Evolutionary conservation across 768 basidiomycete species (phyloP).

Genomic region (Antrodiella citrinella): DNA sequence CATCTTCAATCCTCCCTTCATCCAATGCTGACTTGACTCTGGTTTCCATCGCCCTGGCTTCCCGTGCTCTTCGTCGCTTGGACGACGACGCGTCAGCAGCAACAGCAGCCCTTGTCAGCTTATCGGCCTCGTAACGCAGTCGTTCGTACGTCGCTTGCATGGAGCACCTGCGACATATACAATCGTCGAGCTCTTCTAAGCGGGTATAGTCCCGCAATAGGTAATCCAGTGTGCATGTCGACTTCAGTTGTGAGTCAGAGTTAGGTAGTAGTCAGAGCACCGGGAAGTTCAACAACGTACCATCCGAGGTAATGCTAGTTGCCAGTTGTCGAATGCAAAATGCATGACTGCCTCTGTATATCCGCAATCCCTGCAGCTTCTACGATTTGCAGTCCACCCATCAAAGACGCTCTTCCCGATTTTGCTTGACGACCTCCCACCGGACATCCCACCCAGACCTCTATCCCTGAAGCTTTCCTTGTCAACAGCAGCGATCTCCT

Average conservation of each 20-base stretch:
- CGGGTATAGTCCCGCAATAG: conserved; percentile 76
- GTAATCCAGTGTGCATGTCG: conserved; percentile 72
- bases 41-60: conserved; percentile 57
- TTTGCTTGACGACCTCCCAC: conserved; percentile 11
- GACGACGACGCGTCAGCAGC: conserved; percentile 47
- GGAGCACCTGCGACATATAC: conserved; percentile 88
- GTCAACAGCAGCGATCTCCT: conserved; percentile 69
- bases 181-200: conserved; percentile 83
- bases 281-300: conserved; percentile 20
- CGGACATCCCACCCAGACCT: conserved; percentile 45
- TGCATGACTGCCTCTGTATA: conserved; percentile 94
- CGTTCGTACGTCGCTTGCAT: conserved; percentile 67
- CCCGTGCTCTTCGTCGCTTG: conserved; percentile 69
- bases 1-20: conserved; percentile 75
- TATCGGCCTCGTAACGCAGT: conserved; percentile 53
- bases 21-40: conserved; percentile 57
- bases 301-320: conserved; percentile 62
- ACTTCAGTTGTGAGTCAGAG: conserved; percentile 34
- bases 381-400: conserved; percentile 81
- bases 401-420: conserved; percentile 74
- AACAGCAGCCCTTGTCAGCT: conserved; percentile 30
- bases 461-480: conserved; percentile 63
- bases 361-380: conserved; percentile 83
- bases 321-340: conserved; percentile 82
- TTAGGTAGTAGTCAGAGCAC: conserved; percentile 3